These are phyloP conservation scores for Ophiocordyceps sinensis DNA, from an alignment of 2,329 filamentous ascomycete species.

Conservation along the genomic window DNA sequence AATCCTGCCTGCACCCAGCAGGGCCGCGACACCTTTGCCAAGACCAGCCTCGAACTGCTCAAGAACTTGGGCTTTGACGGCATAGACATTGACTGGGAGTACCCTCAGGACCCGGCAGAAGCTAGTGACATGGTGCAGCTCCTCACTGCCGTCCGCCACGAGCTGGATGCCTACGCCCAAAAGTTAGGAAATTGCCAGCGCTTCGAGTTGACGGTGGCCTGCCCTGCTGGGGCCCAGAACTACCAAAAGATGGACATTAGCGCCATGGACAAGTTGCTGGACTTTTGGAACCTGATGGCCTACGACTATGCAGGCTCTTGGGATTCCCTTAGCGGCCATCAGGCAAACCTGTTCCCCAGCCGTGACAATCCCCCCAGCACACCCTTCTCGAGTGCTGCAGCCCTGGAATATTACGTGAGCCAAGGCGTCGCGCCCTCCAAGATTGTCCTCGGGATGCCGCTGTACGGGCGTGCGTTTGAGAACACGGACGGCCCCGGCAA, in stretches of 20 bases:
- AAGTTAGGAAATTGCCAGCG: slow-evolving; percentile 29
- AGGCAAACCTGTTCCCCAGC: slow-evolving; percentile 61
- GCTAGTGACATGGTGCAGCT: slow-evolving; percentile 45
- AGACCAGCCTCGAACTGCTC: slow-evolving; percentile 58
- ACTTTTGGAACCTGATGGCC: slow-evolving; percentile 76
- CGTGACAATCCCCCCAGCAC: slow-evolving; percentile 45
- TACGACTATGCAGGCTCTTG: slow-evolving; percentile 82
- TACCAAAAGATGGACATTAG: slow-evolving; percentile 46
- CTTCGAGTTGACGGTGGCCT: slow-evolving; percentile 52
- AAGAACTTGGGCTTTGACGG: slow-evolving; percentile 69
- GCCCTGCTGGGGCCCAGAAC: slow-evolving; percentile 47
- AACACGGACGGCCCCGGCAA: slow-evolving; percentile 62
- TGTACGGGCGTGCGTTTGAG: slow-evolving; percentile 79
- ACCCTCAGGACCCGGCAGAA: slow-evolving; percentile 39
- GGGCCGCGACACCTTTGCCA: slow-evolving; percentile 59
- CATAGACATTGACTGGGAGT: slow-evolving; percentile 57
- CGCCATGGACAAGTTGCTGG: slow-evolving; percentile 50
- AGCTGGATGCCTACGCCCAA: slow-evolving; percentile 41
- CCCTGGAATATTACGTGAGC: slow-evolving; percentile 54
- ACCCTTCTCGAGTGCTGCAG: slow-evolving; percentile 61
- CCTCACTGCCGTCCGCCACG: slow-evolving; percentile 37
- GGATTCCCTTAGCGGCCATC: slow-evolving; percentile 59
- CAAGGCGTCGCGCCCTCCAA: slow-evolving; percentile 54
- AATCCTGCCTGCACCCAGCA: slow-evolving; percentile 53
- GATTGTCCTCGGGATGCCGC: slow-evolving; percentile 78